phyloP scores from a whole-genome alignment of 2,329 filamentous ascomycete species.

The Blumeria graminis region DNA sequence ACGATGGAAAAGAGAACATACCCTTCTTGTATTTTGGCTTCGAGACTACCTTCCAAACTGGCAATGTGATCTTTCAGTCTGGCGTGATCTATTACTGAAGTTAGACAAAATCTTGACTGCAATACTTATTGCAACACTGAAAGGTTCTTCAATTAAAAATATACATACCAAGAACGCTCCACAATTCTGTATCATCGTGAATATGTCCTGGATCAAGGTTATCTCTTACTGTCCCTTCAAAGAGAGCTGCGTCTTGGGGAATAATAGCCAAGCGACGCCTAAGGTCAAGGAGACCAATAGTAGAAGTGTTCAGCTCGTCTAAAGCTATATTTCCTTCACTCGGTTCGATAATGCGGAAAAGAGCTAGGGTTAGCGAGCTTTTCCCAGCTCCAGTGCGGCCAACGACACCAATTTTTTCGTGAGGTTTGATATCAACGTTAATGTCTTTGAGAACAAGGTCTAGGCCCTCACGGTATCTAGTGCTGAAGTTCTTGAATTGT shows the following conservation, averaged over 20 bases:
- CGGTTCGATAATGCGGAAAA: slow-evolving; percentile 92
- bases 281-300: slow-evolving; percentile 73
- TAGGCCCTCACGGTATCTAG: slow-evolving; percentile 69
- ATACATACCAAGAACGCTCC: slow-evolving; percentile 69
- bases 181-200: slow-evolving; percentile 89
- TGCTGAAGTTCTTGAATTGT: slow-evolving; percentile 81
- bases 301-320: slow-evolving; percentile 69
- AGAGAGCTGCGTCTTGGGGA: slow-evolving; percentile 88
- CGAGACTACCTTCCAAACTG: slow-evolving; percentile 69
- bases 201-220: slow-evolving; percentile 89
- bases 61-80: slow-evolving; percentile 76
- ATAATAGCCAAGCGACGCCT: slow-evolving; percentile 84
- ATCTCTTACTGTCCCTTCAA: slow-evolving; percentile 79
- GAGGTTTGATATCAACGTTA: slow-evolving; percentile 74
- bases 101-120: slow-evolving; percentile 16
- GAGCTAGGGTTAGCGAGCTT: slow-evolving; percentile 70
- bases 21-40: slow-evolving; percentile 86
- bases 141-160: not conserved
- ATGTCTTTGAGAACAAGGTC: slow-evolving; percentile 87
- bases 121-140: slow-evolving; percentile 4
- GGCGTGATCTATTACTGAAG: slow-evolving; percentile 47
- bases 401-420: slow-evolving; percentile 95
- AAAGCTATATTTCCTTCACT: slow-evolving; percentile 65
- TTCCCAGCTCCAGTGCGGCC: slow-evolving; percentile 92
- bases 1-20: slow-evolving; percentile 22